Evolutionary conservation across 768 basidiomycete species (phyloP), one percentile per base, ranked within the genome.

Genomic region (Pholiota microspora): DNA sequence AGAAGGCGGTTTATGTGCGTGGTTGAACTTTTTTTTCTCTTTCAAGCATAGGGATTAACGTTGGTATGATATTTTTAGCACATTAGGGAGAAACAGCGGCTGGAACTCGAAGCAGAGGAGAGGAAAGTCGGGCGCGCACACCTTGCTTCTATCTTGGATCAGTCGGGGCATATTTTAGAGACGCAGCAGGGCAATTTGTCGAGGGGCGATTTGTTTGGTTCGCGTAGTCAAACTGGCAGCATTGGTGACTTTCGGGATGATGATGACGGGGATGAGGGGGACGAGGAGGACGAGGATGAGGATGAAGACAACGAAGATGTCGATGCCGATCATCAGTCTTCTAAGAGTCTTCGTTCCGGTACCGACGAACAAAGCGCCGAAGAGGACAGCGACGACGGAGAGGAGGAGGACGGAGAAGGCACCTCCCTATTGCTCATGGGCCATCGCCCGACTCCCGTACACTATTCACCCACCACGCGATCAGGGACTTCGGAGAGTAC

Each of bases 71-170:
- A 36, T 48, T 42, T 50, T 15, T 57, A 91, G 89, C 83, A 91
- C 69, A 79, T 94, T 15, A 83, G 89, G 3, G 86, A 90, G 55
- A 80, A 86, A 61, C 78, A 84, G 57, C 75, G 87, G 31, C 72
- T 80, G 36, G 77, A 75, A 49, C 72, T 76, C 10, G 89, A 90
- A 64, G 86, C 77, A 15, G 94, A 97, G 69, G 89, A 94, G 67
- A 78, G 84, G 58, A 78, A 83, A 28, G 77, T 85, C 4, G 92
- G 94, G 0, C 88, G 88, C 56, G 84, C 87, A 58, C 94, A 97
- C 70, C 78, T 98, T 18, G 90, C 95, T 67, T 91, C 88, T 3
- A 92, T 98, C 58, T 75, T 98, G 44, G 84, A 93, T 69, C 89
- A 95, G 63, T 95, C 92, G 31, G 90, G 90, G 0, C 85, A 88